phyloP scores from a whole-genome alignment of 2,329 filamentous ascomycete genomes.

The Diaporthe citriasiana region DNA sequence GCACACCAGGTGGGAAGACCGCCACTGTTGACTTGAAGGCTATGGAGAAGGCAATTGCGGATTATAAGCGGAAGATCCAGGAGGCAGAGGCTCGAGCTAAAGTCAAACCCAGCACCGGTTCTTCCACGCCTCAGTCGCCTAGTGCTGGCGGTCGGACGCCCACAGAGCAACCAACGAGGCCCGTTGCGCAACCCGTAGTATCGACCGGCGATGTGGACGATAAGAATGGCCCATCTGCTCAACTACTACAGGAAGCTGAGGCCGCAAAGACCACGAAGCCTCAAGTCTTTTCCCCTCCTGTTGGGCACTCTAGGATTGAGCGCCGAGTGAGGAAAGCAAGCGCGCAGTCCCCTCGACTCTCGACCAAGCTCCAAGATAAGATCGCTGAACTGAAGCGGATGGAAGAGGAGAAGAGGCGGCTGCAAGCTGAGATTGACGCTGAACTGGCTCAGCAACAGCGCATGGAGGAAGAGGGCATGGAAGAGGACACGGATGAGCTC shows the following conservation, averaged over 20 bases:
- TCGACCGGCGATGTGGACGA: constrained; percentile 45
- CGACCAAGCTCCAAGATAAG: constrained; percentile 59
- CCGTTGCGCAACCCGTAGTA: constrained; percentile 40
- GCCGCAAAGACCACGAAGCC: constrained; percentile 49
- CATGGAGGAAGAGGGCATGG: constrained; percentile 45
- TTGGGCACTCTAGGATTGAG: constrained; percentile 40
- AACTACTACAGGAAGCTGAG: constrained; percentile 45
- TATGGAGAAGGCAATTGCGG: constrained; percentile 72
- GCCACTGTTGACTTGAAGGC: constrained; percentile 37
- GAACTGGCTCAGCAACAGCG: constrained; percentile 49
- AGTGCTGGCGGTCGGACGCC: constrained; percentile 47
- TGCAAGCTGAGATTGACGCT: constrained; percentile 62
- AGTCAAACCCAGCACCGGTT: constrained; percentile 58
- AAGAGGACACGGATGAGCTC: constrained; percentile 47
- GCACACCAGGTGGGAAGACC: constrained; percentile 34
- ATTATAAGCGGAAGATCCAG: constrained; percentile 71
- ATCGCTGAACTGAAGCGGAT: constrained; percentile 62
- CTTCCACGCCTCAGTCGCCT: constrained; percentile 50
- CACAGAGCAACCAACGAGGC: constrained; percentile 47
- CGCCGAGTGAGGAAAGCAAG: constrained; percentile 55
- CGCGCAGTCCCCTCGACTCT: constrained; percentile 55
- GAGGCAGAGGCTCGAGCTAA: constrained; percentile 66
- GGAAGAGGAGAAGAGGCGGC: constrained; percentile 62
- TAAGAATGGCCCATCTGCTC: constrained; percentile 45
- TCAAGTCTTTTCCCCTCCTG: constrained; percentile 22